Conservation (phyloP, 768 basidiomycete genomes). For the Mycena venus region DNA sequence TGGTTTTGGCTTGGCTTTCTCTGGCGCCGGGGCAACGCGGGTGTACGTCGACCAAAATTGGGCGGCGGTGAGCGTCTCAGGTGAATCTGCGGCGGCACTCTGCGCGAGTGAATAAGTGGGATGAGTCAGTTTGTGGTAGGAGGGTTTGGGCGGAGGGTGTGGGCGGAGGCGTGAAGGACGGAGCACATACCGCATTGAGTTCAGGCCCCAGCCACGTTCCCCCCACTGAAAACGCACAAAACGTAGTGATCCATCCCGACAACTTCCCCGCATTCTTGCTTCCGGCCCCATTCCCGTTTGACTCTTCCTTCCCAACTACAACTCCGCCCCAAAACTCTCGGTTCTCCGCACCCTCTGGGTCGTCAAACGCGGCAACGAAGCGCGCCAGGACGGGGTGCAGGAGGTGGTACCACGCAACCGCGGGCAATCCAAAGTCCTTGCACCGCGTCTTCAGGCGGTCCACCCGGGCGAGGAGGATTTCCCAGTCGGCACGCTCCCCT, state of each 20-base stretch:
- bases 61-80: constrained; percentile 11
- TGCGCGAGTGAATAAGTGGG: neutral
- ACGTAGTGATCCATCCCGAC: constrained; percentile 24
- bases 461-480: constrained; percentile 5
- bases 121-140: constrained; percentile 10
- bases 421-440: constrained; percentile 17
- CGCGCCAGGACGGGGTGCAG: constrained; percentile 17
- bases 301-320: constrained; percentile 11
- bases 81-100: constrained; percentile 13
- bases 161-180: neutral
- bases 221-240: constrained; percentile 25
- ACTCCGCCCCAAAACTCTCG: constrained; percentile 14
- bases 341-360: constrained; percentile 16
- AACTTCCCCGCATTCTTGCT: constrained; percentile 13
- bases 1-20: constrained; percentile 10
- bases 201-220: constrained; percentile 23
- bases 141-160: neutral
- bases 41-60: constrained; percentile 22
- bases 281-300: constrained; percentile 2
- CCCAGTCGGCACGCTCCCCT: constrained; percentile 25
- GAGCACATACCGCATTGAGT: constrained; percentile 8
- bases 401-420: constrained; percentile 25
- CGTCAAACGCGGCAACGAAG: constrained; percentile 21
- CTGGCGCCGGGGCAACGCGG: neutral
- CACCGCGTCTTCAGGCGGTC: constrained; percentile 3